Evolutionary conservation across 2,329 filamentous ascomycete species (phyloP).

Genomic region (Plectosphaerella plurivora): DNA sequence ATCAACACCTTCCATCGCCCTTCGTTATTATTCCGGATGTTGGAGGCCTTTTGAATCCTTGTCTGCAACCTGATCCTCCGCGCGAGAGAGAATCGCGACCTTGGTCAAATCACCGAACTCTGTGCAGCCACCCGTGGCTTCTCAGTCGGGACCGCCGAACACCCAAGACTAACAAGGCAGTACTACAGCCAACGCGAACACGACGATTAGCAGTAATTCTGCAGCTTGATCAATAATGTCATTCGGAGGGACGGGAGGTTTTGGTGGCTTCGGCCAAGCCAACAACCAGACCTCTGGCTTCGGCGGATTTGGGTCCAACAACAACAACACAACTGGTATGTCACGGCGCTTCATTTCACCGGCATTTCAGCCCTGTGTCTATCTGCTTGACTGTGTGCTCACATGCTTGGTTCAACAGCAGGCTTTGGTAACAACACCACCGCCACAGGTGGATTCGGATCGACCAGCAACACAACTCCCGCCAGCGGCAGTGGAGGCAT

Average conservation of each 20-base stretch:
- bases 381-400: too few species aligned
- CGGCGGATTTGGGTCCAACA: conserved; percentile 50
- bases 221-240: conserved; percentile 36
- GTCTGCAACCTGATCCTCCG: conserved; percentile 12
- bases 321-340: conserved; percentile 45
- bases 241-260: conserved; percentile 44
- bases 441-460: conserved; percentile 38
- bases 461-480: conserved; percentile 16
- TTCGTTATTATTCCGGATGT: neutral
- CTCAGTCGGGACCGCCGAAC: too few species aligned
- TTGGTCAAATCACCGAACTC: too few species aligned
- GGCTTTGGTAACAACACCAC: conserved; percentile 35
- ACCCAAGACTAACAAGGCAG: too few species aligned
- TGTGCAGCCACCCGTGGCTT: too few species aligned
- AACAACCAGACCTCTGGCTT: conserved; percentile 47
- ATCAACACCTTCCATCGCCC: too few species aligned
- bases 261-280: conserved; percentile 55
- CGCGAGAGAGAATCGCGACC: too few species aligned
- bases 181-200: too few species aligned
- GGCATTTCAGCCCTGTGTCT: too few species aligned
- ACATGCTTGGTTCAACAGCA: conserved; percentile 10
- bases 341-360: conserved; percentile 14
- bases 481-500: conserved; percentile 23
- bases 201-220: too few species aligned
- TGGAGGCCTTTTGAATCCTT: neutral